Evolutionary conservation across 2,329 filamentous ascomycete species (phyloP), one percentile per base, ranked within the genome.

Genomic region (Aspergillus quadricinctus): DNA sequence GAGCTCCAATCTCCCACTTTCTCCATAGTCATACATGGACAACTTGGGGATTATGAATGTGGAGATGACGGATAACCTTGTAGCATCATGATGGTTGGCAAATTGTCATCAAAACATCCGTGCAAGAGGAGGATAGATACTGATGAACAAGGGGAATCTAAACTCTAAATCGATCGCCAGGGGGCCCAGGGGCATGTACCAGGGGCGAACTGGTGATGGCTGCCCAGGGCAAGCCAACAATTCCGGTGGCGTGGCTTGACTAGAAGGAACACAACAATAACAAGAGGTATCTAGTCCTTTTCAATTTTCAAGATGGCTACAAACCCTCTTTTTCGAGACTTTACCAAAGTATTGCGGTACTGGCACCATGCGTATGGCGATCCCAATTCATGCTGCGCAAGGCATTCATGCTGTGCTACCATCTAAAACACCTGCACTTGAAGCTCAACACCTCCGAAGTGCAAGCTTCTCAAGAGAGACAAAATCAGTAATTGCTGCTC

Each of bases 1-100:
- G 14, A 37, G 31, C 31, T 35, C 14, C 14, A 17, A 17, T 17
- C 17, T 17, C 14, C 14, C 11, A 14, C 31, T 35, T 35, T 35
- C 31, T 17, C 48, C 48, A 55, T 27, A 48, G 48, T 28, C 29
- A 48, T 28, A 40, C 53, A 25, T 55, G 29, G 53, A 41, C 21
- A 14, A 31, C 43, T 46, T 28, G 35, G 4, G 17, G 14, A 35
- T 4, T 4, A 35, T 35, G n/a, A 14, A 35, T 52, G 50, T 35
- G 27, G 27, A 48, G n/a, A 21, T 52, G 29, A 31, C 25, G 35
- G 2, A 28, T 27, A 48, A 23, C 19, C 27, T 52, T 17, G 31
- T 17, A 17, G 31, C 31, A 35, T 35, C 31, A 35, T 35, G 31
- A 35, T 35, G 31, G 5, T 17, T 35, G 14, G 14, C 31, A 35